Percentiles rank a stretch among this genome's conserved stretches.
phyloP scores from a whole-genome alignment of 768 basidiomycete genomes.

The Rhodocollybia butyracea region DNA sequence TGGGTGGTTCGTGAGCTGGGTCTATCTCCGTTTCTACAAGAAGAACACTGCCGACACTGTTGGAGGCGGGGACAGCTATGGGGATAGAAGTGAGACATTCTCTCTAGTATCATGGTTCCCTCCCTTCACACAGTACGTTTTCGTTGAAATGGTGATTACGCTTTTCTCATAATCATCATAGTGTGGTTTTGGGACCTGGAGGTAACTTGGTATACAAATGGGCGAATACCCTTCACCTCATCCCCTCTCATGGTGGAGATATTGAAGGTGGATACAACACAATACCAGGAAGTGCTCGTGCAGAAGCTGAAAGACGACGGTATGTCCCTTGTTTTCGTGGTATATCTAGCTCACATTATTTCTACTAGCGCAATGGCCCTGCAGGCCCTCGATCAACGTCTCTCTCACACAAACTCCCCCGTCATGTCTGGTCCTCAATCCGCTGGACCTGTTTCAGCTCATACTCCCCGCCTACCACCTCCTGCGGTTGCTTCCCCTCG shows the following conservation, averaged over 20 bases:
- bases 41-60: slow-evolving; percentile 66
- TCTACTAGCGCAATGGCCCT: slow-evolving; percentile 82
- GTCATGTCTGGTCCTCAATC: slow-evolving; percentile 21
- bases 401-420: slow-evolving; percentile 63
- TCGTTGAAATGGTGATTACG: background rate
- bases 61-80: slow-evolving; percentile 69
- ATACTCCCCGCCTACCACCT: slow-evolving; percentile 26
- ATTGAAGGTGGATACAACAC: slow-evolving; percentile 74
- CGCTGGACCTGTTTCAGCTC: slow-evolving; percentile 27
- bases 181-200: slow-evolving; percentile 61
- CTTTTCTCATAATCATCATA: slow-evolving; percentile 17
- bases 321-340: slow-evolving; percentile 29
- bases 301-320: slow-evolving; percentile 96
- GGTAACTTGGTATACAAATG: slow-evolving; percentile 63
- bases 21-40: slow-evolving; percentile 97
- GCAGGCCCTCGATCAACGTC: slow-evolving; percentile 91
- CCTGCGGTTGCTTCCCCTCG: slow-evolving; percentile 29
- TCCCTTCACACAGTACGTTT: slow-evolving; percentile 83
- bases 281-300: slow-evolving; percentile 84
- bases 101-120: slow-evolving; percentile 96
- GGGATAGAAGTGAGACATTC: slow-evolving; percentile 96
- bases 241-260: slow-evolving; percentile 63
- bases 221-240: slow-evolving; percentile 69
- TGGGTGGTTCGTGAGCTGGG: slow-evolving; percentile 97
- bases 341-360: slow-evolving; percentile 5